These are phyloP conservation scores for Suillus occidentalis DNA, from an alignment of 768 basidiomycete genomes.

Conservation along the genomic window DNA sequence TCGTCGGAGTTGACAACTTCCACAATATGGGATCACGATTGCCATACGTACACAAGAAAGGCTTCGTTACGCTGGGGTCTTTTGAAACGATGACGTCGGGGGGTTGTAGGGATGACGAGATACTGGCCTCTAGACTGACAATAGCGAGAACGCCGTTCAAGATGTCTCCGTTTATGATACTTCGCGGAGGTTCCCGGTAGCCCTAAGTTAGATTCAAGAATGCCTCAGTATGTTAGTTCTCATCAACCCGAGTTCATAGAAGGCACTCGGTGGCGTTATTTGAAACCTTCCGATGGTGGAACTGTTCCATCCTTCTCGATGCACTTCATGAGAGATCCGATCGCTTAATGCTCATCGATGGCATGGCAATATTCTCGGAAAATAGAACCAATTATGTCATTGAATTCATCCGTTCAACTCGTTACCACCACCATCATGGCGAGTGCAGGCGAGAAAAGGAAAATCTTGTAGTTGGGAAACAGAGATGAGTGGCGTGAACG, in stretches of 20 bases:
- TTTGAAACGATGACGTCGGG: slow-evolving; percentile 21
- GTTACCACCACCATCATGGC: slow-evolving; percentile 23
- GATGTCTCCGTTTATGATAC: slow-evolving; percentile 6
- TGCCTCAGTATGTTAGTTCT: slow-evolving; percentile 9
- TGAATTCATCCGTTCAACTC: slow-evolving; percentile 6
- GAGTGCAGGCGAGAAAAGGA: slow-evolving; percentile 23
- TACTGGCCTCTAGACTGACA: slow-evolving; percentile 21
- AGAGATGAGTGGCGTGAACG: slow-evolving; percentile 1
- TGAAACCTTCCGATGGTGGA: slow-evolving; percentile 8
- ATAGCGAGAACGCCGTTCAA: slow-evolving; percentile 25
- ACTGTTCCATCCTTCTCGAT: slow-evolving; percentile 17
- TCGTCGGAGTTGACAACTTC: slow-evolving; percentile 24
- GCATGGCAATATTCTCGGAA: slow-evolving; percentile 23
- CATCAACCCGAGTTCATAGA: neutral
- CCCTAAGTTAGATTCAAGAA: slow-evolving; percentile 17
- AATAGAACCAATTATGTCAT: slow-evolving; percentile 8
- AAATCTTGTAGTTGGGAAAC: too few species aligned
- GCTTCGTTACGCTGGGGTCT: slow-evolving; percentile 24
- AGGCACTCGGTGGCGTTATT: neutral
- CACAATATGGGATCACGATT: slow-evolving; percentile 20
- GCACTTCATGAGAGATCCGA: slow-evolving; percentile 22
- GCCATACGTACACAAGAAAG: slow-evolving; percentile 23
- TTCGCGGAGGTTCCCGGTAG: slow-evolving; percentile 16
- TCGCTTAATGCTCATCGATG: slow-evolving; percentile 15
- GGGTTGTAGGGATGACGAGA: neutral